Percentiles rank a stretch among this genome's conserved stretches.
Evolutionary conservation across 2,329 filamentous ascomycete genomes (phyloP).

Genomic region (Arthrobotrys conoides): DNA sequence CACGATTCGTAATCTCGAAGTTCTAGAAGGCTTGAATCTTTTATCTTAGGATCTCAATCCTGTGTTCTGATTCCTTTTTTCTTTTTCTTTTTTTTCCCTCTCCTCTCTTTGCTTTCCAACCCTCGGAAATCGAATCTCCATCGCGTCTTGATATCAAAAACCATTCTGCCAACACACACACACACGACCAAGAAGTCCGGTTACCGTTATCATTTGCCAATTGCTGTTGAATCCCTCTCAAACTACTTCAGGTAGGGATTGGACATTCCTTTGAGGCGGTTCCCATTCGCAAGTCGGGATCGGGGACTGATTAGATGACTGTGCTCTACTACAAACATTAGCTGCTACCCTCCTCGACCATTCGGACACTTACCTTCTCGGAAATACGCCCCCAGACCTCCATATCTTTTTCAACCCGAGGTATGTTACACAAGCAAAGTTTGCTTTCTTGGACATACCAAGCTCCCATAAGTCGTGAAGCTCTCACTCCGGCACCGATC

Average conservation of each 20-base stretch:
- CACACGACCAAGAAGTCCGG: constrained; percentile 7
- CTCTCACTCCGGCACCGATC: constrained; percentile 8
- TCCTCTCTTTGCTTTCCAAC: background rate
- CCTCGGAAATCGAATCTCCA: constrained; percentile 6
- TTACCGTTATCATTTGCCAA: constrained; percentile 26
- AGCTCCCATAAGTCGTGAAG: constrained; percentile 25
- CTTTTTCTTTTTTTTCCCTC: background rate
- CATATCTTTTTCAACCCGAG: constrained; percentile 41
- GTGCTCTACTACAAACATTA: background rate
- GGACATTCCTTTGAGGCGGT: constrained; percentile 12
- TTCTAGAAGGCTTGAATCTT: constrained; percentile 46
- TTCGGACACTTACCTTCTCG: constrained; percentile 43
- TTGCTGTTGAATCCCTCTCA: constrained; percentile 22
- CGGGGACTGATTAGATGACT: constrained; percentile 14
- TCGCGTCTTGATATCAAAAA: constrained; percentile 19
- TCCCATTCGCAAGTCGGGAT: constrained; percentile 10
- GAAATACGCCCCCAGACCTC: constrained; percentile 36
- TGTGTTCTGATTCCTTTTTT: constrained; percentile 6
- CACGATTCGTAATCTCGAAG: constrained; percentile 49
- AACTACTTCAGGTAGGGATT: constrained; percentile 30
- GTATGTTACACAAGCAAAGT: constrained; percentile 61
- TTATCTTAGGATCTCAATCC: constrained; percentile 21
- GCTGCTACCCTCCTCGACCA: constrained; percentile 1
- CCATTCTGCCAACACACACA: constrained; percentile 22
- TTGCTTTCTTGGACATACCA: constrained; percentile 44